Evolutionary conservation across 139 green algal species (phyloP).

Genomic region (Marvania coccoides): DNA sequence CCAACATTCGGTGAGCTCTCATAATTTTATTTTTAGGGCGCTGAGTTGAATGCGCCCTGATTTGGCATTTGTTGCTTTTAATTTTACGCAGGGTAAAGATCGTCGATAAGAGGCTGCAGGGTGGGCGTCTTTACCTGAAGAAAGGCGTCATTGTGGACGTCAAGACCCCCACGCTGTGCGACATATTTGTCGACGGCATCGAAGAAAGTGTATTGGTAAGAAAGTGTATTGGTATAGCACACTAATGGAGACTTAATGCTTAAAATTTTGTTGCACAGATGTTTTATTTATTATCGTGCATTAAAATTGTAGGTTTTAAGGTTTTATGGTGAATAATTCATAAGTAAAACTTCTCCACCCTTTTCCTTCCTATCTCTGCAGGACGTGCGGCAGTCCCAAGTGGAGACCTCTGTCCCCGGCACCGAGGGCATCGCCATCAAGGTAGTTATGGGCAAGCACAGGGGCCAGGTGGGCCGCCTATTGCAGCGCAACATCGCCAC

Average conservation of each 20-base stretch:
- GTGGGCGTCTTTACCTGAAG: conserved; percentile 64
- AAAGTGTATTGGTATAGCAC: too few species aligned
- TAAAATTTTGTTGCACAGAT: too few species aligned
- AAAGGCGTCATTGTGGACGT: conserved; percentile 70
- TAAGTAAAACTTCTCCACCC: too few species aligned
- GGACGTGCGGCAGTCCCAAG: conserved; percentile 37
- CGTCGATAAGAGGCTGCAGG: conserved; percentile 54
- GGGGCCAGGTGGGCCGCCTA: conserved; percentile 44
- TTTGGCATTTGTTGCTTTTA: too few species aligned
- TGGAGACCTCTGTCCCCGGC: conserved; percentile 77
- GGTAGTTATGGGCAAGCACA: conserved; percentile 49
- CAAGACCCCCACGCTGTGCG: conserved; percentile 36
- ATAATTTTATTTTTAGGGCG: too few species aligned
- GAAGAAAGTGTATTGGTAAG: conserved; percentile 28
- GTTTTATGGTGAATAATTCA: too few species aligned
- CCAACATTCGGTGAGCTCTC: conserved; percentile 33
- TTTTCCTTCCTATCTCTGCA: not conserved
- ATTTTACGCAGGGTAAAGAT: conserved; percentile 30
- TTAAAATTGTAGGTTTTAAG: too few species aligned
- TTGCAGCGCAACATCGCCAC: conserved; percentile 30
- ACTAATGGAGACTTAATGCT: too few species aligned
- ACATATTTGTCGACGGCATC: conserved; percentile 55
- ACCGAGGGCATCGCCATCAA: conserved; percentile 46
- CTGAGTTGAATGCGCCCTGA: not conserved
- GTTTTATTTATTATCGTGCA: too few species aligned